Evolutionary conservation across 2,329 filamentous ascomycete species (phyloP).

Genomic region (Drechslera avenae): DNA sequence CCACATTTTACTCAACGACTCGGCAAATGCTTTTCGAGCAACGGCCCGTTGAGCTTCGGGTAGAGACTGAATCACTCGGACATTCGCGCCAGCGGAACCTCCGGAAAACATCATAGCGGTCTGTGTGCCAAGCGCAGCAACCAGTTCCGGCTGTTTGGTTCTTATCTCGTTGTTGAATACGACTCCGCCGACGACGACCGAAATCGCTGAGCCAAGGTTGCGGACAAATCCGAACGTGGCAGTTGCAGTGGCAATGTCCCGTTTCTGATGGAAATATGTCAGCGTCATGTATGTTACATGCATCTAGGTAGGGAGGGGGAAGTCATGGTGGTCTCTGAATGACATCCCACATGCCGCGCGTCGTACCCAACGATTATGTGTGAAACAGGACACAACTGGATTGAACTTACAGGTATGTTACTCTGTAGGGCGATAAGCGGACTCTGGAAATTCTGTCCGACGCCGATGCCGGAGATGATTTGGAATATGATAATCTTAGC

Average conservation of each 20-base stretch:
- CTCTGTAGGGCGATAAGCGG: constrained; percentile 72
- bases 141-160: constrained; percentile 57
- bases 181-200: constrained; percentile 75
- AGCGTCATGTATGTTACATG: constrained; percentile 14
- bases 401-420: constrained; percentile 55
- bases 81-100: constrained; percentile 65
- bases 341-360: constrained; percentile 7
- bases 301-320: background rate
- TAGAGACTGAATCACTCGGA: constrained; percentile 61
- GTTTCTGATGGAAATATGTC: constrained; percentile 36
- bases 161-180: constrained; percentile 79
- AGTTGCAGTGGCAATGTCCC: constrained; percentile 71
- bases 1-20: constrained; percentile 55
- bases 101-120: constrained; percentile 62
- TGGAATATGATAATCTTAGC: constrained; percentile 50
- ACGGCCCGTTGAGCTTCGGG: constrained; percentile 52
- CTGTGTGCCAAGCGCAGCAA: constrained; percentile 56
- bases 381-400: constrained; percentile 1
- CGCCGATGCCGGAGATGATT: constrained; percentile 48
- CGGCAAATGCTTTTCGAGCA: constrained; percentile 51
- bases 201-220: constrained; percentile 70
- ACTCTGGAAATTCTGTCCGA: constrained; percentile 72
- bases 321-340: background rate
- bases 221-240: constrained; percentile 71
- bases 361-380: constrained; percentile 1